Evolutionary conservation across 805 yeast species (phyloP), one percentile per base, ranked within the genome.

Genomic region (Zygosaccharomyces siamensis): DNA sequence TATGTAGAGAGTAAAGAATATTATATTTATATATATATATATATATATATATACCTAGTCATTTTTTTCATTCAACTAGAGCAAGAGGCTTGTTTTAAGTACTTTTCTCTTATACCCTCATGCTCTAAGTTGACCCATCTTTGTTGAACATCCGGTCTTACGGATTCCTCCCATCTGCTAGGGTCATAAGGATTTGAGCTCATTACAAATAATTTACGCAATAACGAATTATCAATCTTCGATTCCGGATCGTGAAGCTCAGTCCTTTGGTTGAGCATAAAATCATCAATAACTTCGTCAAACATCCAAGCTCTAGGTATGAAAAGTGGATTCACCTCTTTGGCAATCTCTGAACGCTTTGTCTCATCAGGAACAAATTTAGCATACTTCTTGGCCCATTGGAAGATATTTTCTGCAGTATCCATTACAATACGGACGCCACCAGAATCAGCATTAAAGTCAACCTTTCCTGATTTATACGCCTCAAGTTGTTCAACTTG

Each of bases 251-350:
- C 54, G 26, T 56, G 46, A 5, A 66, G 60, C 60, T 81, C 82
- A 31, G 77, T 72, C n/a, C 72, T 71, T 37, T 69, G 67, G 26
- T 75, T 70, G 1, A 80, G 86, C 32, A 75, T 72, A 0, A 82
- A 74, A 39, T 71, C 68, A 26, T 77, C 74, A 40, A 87, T 83
- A 0, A 89, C 96, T 52, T 89, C 90, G 46, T 89, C 88, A 46
- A 93, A 72, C 45, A 90, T 83, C 89, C 95, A 88, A 54, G 82
- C 86, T 51, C 92, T 75, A 18, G 96, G 93, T 5, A 86, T 76
- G 60, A 92, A 92, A 31, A 79, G 62, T 2, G 98, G 99, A 60
- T 92, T 93, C 43, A 68, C 71, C 2, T 56, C 46, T 5, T 68
- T 61, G 42, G 89, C 79, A 3, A 72, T 56, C 7, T 49, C 53